Evolutionary conservation across 1,284 basidiomycete species (phyloP), one percentile per base, ranked within the genome.

Genomic region (Puccinia hordei): DNA sequence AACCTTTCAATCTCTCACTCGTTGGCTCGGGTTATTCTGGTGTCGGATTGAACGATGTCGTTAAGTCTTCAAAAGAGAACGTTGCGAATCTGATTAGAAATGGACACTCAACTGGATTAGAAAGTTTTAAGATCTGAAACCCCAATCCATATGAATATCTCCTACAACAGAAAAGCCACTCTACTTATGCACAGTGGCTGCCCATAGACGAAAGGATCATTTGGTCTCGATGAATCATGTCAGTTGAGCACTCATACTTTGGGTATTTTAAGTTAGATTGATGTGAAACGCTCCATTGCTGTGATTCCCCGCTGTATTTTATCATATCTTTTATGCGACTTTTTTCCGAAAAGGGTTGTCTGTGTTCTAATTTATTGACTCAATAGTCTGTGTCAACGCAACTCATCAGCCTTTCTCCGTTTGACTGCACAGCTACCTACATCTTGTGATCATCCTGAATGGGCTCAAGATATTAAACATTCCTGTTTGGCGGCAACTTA

Each of bases 21-120:
- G 87, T 93, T 0, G 96, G 96, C 0, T 92, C 93, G 5, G 93
- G 93, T 13, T 93, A 95, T 44, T 90, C 90, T 0, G 95, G 94
- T 0, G 93, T 96, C 0, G 95, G 94, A 81, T 89, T 98, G 5
- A 93, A 92, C 22, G 95, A 98, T 84, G 95, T 94, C 85, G 89
- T 96, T 0, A 83, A 84, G 77, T 71, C 73, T 1, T 82, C 81
- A 5, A 81, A 79, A 38, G 89, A 91, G 83, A 89, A 89, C 5
- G 94, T 91, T 12, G 89, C 90, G 83, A 82, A 82, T 6, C 84
- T 87, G 12, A 86, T 85, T 0, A 27, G 46, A 15, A 24, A 78
- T n/a, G 81, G 72, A 9, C 33, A 22, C 49, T 51, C 69, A 49
- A 81, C 75, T 35, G 77, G 75, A 30, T 44, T 80, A 33, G 75